Evolutionary conservation across 2,329 filamentous ascomycete genomes (phyloP).

Genomic region (Colletotrichum tropicale): DNA sequence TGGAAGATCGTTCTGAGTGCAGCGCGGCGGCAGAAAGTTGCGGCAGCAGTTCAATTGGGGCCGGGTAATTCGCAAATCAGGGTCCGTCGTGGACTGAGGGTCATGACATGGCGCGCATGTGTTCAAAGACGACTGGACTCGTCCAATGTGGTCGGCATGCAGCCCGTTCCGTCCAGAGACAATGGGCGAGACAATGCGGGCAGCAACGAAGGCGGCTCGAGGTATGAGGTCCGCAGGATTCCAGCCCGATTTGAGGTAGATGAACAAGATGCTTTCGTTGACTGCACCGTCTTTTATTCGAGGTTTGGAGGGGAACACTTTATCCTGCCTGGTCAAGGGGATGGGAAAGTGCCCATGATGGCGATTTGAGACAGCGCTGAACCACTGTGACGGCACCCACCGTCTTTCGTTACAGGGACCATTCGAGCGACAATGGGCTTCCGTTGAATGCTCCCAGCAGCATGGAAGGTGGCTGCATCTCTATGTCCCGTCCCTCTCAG

Average conservation of each 20-base stretch:
- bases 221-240: conserved; percentile 3
- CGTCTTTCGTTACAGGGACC: background rate
- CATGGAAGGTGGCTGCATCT: background rate
- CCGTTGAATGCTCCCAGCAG: background rate
- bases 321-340: background rate
- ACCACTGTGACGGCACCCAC: background rate
- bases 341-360: background rate
- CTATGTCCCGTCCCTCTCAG: background rate
- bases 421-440: background rate
- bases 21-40: background rate
- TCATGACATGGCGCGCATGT: conserved; percentile 16
- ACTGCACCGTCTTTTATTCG: background rate
- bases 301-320: background rate
- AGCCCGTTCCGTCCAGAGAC: conserved; percentile 3
- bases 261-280: background rate
- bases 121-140: conserved; percentile 21
- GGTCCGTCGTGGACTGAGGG: background rate
- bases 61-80: background rate
- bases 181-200: background rate
- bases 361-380: background rate
- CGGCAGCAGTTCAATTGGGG: background rate
- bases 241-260: conserved; percentile 11
- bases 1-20: background rate
- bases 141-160: conserved; percentile 23
- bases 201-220: conserved; percentile 12